Conservation (phyloP, 139 green algal genomes). For the Astrephomene gubernaculifera region DNA sequence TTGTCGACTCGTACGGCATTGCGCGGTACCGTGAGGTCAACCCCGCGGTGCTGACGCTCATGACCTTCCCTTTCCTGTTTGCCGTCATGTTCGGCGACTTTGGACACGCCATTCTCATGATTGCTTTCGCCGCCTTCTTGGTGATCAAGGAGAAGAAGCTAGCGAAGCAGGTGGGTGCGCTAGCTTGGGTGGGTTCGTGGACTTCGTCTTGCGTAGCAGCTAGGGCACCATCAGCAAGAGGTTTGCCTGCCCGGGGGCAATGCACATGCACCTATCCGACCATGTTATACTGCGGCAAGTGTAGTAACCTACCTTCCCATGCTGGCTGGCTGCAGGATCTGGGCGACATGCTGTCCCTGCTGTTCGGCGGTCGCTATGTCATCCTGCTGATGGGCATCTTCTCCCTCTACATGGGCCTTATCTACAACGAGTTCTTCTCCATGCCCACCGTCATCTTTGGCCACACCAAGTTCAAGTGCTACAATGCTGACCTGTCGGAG, state of each 20-base stretch:
- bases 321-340: too few species aligned
- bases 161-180: too few species aligned
- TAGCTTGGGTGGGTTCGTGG: too few species aligned
- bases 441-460: constrained; percentile 94
- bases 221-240: too few species aligned
- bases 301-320: too few species aligned
- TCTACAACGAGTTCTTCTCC: constrained; percentile 99
- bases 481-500: not conserved
- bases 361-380: constrained; percentile 77
- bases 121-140: constrained; percentile 82
- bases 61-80: constrained; percentile 99
- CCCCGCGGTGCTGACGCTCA: constrained; percentile 94
- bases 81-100: constrained; percentile 99
- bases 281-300: too few species aligned
- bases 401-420: constrained; percentile 92
- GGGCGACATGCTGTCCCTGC: constrained; percentile 44
- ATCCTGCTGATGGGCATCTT: constrained; percentile 97
- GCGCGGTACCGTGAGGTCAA: constrained; percentile 96
- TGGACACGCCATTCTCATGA: constrained; percentile 93
- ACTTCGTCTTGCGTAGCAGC: too few species aligned
- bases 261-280: too few species aligned
- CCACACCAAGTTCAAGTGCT: constrained; percentile 38
- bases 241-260: too few species aligned
- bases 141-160: constrained; percentile 89
- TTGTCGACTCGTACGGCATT: constrained; percentile 98